These are phyloP conservation scores for Colletotrichum sp. DNA, from an alignment of 2,329 filamentous ascomycete genomes.

Conservation along the genomic window DNA sequence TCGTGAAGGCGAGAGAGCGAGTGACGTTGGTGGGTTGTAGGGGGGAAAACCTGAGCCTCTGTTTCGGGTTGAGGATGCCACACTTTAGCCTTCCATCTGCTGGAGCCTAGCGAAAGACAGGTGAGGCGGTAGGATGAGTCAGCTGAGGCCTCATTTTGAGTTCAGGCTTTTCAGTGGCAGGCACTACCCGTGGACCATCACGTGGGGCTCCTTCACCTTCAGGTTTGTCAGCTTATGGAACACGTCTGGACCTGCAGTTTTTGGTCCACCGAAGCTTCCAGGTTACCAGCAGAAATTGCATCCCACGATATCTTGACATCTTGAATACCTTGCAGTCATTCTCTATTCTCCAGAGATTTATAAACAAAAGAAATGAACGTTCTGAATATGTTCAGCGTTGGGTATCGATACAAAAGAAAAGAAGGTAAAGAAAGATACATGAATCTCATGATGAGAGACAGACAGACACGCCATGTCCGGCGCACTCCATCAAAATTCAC, in stretches of 20 bases:
- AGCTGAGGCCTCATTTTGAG: neutral
- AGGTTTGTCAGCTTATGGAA: neutral
- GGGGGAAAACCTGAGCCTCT: conserved; percentile 16
- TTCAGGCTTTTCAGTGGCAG: neutral
- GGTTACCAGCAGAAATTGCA: neutral
- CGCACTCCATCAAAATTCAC: neutral
- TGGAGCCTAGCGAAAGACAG: neutral
- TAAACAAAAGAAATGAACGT: neutral
- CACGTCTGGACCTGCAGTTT: neutral
- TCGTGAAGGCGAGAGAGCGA: conserved; percentile 39
- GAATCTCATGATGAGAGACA: neutral
- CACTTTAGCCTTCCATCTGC: neutral
- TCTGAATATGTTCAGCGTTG: neutral
- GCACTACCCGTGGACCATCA: neutral
- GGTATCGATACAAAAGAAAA: conserved; percentile 5
- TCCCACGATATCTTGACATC: neutral
- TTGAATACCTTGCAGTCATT: neutral
- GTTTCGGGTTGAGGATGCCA: conserved; percentile 8
- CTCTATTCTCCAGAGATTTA: neutral
- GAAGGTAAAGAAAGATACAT: neutral
- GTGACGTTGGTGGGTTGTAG: conserved; percentile 27
- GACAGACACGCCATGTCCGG: neutral
- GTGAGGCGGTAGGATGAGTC: conserved; percentile 3
- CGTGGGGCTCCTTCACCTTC: neutral
- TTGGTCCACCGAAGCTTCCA: neutral